Evolutionary conservation across 768 basidiomycete genomes (phyloP).

Genomic region (Strobilomyces confusus): DNA sequence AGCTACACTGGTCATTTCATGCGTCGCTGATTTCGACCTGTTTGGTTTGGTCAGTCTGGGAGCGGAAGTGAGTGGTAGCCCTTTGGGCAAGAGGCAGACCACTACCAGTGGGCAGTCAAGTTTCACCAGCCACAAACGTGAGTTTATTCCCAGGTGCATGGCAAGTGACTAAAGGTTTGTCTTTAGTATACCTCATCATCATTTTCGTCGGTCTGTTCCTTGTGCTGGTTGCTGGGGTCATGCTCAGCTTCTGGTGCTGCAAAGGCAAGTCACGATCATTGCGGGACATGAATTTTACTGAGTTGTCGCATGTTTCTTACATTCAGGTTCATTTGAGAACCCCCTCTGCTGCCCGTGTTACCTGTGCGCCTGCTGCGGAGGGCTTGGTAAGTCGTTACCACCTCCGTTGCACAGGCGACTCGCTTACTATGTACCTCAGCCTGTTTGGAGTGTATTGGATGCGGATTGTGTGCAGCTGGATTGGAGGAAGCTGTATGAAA

Average conservation of each 20-base stretch:
- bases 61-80: slow-evolving; percentile 28
- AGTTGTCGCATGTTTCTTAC: not conserved
- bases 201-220: slow-evolving; percentile 61
- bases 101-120: slow-evolving; percentile 17
- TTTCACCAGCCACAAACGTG: slow-evolving; percentile 44
- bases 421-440: slow-evolving; percentile 34
- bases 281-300: not conserved
- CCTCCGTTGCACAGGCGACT: not conserved
- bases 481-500: slow-evolving; percentile 19
- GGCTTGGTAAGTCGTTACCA: slow-evolving; percentile 44
- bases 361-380: slow-evolving; percentile 69
- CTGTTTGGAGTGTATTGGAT: slow-evolving; percentile 67
- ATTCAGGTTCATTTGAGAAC: slow-evolving; percentile 52
- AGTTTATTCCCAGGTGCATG: slow-evolving; percentile 11
- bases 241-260: slow-evolving; percentile 67
- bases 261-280: slow-evolving; percentile 34
- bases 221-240: slow-evolving; percentile 49
- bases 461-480: slow-evolving; percentile 61
- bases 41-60: slow-evolving; percentile 21
- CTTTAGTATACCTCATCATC: slow-evolving; percentile 57
- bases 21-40: slow-evolving; percentile 25
- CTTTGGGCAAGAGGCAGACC: slow-evolving; percentile 27
- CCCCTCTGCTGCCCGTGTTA: slow-evolving; percentile 70
- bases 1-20: slow-evolving; percentile 31
- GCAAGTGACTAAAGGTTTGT: not conserved